phyloP scores from a whole-genome alignment of 2,329 filamentous ascomycete genomes.

The Graphium sp. region DNA sequence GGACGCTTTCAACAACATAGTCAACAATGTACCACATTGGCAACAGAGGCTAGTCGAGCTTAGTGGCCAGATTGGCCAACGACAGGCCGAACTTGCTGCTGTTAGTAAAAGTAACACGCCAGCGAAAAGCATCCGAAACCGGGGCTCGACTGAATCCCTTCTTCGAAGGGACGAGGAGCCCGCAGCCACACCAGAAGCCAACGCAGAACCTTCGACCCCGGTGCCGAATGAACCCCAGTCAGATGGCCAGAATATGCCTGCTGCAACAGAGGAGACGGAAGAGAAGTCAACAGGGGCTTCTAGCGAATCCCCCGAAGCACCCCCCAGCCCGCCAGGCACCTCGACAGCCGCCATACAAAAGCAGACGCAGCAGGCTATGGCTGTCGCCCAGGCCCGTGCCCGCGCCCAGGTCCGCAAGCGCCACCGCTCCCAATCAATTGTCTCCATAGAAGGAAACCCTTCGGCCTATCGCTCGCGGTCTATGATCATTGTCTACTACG shows the following conservation, averaged over 20 bases:
- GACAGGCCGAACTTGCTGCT: constrained; percentile 42
- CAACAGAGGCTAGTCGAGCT: constrained; percentile 40
- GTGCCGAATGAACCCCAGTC: constrained; percentile 2
- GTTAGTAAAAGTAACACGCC: constrained; percentile 13
- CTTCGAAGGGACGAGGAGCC: constrained; percentile 27
- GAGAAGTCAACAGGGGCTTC: constrained; percentile 2
- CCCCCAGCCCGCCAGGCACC: constrained; percentile 6
- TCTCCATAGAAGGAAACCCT: constrained; percentile 27
- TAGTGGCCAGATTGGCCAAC: constrained; percentile 41
- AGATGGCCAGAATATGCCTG: constrained; percentile 7
- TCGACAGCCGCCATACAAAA: constrained; percentile 16
- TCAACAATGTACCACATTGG: constrained; percentile 42
- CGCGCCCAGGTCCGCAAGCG: constrained; percentile 30
- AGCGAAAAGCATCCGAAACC: constrained; percentile 26
- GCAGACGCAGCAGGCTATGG: constrained; percentile 26
- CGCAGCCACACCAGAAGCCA: constrained; percentile 7
- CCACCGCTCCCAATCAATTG: constrained; percentile 31
- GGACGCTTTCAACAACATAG: constrained; percentile 38
- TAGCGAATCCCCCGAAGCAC: constrained; percentile 1
- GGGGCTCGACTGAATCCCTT: constrained; percentile 35
- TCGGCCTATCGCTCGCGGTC: constrained; percentile 51
- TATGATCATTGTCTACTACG: constrained; percentile 83
- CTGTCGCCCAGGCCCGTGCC: constrained; percentile 25
- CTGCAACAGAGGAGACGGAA: background rate
- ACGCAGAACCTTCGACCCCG: constrained; percentile 4